Conservation (phyloP, 768 basidiomycete species). For the Phaeotremella skinneri region DNA sequence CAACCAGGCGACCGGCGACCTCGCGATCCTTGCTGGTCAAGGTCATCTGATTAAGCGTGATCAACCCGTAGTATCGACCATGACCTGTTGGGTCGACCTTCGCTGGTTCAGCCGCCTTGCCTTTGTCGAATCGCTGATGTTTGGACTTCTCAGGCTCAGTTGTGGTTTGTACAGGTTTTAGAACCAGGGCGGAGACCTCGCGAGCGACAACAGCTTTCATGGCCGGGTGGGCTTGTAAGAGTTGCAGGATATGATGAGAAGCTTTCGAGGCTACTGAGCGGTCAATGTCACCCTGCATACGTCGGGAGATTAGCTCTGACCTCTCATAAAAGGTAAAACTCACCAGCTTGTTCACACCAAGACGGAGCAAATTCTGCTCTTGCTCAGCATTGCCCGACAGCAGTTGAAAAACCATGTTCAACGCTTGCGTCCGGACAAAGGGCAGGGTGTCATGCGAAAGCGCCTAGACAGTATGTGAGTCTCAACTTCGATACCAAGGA, state of each 20-base stretch:
- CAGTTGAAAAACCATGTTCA: slow-evolving; percentile 73
- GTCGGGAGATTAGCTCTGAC: neutral
- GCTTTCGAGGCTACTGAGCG: slow-evolving; percentile 82
- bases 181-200: slow-evolving; percentile 75
- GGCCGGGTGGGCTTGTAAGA: slow-evolving; percentile 83
- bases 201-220: slow-evolving; percentile 90
- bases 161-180: slow-evolving; percentile 59
- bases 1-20: slow-evolving; percentile 74
- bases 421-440: slow-evolving; percentile 81
- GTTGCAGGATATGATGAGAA: slow-evolving; percentile 82
- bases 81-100: slow-evolving; percentile 56
- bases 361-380: slow-evolving; percentile 87
- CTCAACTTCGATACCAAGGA: neutral
- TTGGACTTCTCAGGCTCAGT: slow-evolving; percentile 41
- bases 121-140: slow-evolving; percentile 55
- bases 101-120: slow-evolving; percentile 42
- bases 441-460: slow-evolving; percentile 79
- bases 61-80: slow-evolving; percentile 83
- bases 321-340: slow-evolving; percentile 36
- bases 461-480: slow-evolving; percentile 55
- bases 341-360: slow-evolving; percentile 92
- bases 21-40: slow-evolving; percentile 64
- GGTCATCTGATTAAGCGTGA: slow-evolving; percentile 92
- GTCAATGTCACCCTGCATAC: slow-evolving; percentile 76
- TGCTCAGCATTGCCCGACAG: slow-evolving; percentile 91